A percentile compares a stretch with the other conserved stretches of the same genome.
Evolutionary conservation across 2,329 filamentous ascomycete genomes (phyloP).

Genomic region (Fusarium heterosporum): DNA sequence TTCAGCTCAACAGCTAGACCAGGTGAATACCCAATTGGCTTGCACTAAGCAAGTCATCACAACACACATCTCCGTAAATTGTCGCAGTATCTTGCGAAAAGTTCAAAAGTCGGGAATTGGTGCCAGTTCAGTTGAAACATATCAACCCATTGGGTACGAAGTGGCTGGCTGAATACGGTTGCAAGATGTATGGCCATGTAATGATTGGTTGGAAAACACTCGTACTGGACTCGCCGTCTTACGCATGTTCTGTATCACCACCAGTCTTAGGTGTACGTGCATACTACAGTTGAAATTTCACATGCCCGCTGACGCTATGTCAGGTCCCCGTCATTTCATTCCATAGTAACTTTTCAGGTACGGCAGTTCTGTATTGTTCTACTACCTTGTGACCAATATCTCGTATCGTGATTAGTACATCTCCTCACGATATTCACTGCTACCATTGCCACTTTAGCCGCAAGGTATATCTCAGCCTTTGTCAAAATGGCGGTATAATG

Average conservation of each 20-base stretch:
- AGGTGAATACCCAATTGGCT: background rate
- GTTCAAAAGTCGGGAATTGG: background rate
- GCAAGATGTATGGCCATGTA: too few species aligned
- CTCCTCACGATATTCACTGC: background rate
- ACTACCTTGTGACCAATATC: background rate
- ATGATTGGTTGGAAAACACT: background rate
- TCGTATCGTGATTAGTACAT: background rate
- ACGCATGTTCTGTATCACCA: background rate
- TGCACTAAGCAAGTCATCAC: background rate
- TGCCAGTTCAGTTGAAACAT: background rate
- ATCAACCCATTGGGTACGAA: background rate
- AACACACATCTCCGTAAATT: slow-evolving; percentile 3
- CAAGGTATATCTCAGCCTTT: slow-evolving; percentile 1
- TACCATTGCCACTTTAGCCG: slow-evolving; percentile 2
- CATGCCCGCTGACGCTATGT: background rate
- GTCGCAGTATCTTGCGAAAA: background rate
- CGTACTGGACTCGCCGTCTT: background rate
- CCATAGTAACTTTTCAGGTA: too few species aligned
- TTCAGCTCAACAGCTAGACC: background rate
- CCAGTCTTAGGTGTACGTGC: slow-evolving; percentile 7
- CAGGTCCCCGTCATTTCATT: too few species aligned
- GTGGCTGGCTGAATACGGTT: slow-evolving; percentile 18
- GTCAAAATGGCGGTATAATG: background rate
- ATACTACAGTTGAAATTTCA: background rate
- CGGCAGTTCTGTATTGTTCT: background rate